phyloP scores from a whole-genome alignment of 441 rosid genomes.

The Corymbia citriodora region DNA sequence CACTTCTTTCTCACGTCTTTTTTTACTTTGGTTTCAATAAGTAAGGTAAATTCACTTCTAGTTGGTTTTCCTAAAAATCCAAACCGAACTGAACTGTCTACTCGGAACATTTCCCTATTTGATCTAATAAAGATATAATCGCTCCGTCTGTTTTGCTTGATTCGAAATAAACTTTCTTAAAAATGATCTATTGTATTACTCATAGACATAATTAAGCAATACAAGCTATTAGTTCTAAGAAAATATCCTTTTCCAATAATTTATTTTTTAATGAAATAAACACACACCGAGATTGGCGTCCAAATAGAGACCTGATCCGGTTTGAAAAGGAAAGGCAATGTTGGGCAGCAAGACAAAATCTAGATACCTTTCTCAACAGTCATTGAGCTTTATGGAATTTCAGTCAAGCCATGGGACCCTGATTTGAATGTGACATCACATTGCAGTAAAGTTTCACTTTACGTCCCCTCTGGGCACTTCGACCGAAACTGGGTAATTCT shows the following conservation, averaged over 20 bases:
- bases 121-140: background rate
- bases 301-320: background rate
- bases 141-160: no score
- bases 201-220: no score
- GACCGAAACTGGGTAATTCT: background rate
- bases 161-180: no score
- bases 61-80: no score
- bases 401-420: background rate
- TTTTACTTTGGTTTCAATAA: no score
- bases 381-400: background rate
- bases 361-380: background rate
- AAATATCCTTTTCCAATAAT: no score
- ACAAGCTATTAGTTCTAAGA: no score
- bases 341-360: background rate
- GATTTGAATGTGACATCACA: background rate
- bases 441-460: background rate
- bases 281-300: background rate
- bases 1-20: no score
- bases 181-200: no score
- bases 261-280: no score
- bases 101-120: background rate
- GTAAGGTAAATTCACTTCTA: no score
- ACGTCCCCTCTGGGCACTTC: background rate
- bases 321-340: background rate
- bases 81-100: no score